These are phyloP conservation scores for Ceratocystis alfenasii DNA, from an alignment of 2,329 filamentous ascomycete species.

Conservation along the genomic window DNA sequence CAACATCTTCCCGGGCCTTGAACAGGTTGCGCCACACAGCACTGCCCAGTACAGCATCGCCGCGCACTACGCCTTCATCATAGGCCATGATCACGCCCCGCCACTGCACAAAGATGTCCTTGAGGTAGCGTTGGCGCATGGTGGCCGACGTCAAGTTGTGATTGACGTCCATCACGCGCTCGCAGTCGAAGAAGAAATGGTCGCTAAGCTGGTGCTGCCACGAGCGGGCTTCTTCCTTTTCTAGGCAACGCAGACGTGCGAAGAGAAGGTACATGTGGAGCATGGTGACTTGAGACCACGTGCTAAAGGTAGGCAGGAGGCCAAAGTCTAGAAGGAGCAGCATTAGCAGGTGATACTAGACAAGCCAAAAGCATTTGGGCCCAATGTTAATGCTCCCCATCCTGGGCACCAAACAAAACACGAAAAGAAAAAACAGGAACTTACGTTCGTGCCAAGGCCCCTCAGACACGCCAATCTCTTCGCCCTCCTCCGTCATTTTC, in stretches of 20 bases:
- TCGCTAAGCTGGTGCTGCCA: conserved; percentile 89
- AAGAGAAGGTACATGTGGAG: conserved; percentile 90
- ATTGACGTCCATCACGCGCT: conserved; percentile 68
- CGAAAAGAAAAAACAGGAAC: conserved; percentile 26
- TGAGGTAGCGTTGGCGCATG: conserved; percentile 55
- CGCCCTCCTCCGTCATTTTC: conserved; percentile 60
- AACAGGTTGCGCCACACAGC: conserved; percentile 92
- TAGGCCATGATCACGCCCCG: conserved; percentile 73
- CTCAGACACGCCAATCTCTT: conserved; percentile 64
- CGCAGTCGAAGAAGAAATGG: conserved; percentile 86
- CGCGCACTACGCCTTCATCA: conserved; percentile 66
- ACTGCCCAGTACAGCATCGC: conserved; percentile 63
- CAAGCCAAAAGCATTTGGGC: too few species aligned
- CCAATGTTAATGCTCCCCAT: neutral
- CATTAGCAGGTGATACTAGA: conserved; percentile 11
- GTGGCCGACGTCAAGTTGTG: conserved; percentile 55
- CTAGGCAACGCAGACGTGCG: conserved; percentile 68
- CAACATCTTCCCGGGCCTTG: conserved; percentile 49
- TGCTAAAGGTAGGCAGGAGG: conserved; percentile 78
- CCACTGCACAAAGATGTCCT: conserved; percentile 91
- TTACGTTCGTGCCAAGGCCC: conserved; percentile 75
- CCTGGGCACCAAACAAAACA: neutral
- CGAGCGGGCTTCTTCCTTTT: conserved; percentile 52
- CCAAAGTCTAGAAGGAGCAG: conserved; percentile 48
- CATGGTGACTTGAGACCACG: conserved; percentile 93